phyloP scores from a whole-genome alignment of 345 rosid genomes.

The Gossypium arboreum region DNA sequence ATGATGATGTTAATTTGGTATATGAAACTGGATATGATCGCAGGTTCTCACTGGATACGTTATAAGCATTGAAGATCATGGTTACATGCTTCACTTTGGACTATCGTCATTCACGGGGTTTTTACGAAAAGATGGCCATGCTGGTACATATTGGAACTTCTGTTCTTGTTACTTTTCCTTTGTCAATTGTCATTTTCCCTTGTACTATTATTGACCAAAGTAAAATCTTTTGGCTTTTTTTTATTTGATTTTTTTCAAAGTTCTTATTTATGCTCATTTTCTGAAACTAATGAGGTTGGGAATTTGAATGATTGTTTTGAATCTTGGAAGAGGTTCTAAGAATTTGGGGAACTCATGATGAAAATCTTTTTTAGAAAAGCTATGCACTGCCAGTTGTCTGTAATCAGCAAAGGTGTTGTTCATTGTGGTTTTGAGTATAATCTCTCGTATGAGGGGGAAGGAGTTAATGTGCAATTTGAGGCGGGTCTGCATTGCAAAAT shows the following conservation, averaged over 20 bases:
- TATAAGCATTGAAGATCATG: slow-evolving; percentile 95
- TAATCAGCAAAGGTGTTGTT: background rate
- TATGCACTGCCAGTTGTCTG: background rate
- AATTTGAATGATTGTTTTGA: background rate
- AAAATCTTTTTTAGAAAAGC: background rate
- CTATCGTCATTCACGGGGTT: slow-evolving; percentile 73
- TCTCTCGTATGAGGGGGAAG: background rate
- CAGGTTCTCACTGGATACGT: slow-evolving; percentile 74
- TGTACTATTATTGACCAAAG: background rate
- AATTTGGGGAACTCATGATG: slow-evolving; percentile 1
- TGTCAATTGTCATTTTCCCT: background rate
- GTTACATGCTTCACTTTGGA: slow-evolving; percentile 92
- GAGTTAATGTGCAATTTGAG: background rate
- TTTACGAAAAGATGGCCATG: slow-evolving; percentile 48
- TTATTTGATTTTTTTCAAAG: background rate
- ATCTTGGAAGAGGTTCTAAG: background rate
- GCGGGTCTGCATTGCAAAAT: background rate
- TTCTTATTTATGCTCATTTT: background rate
- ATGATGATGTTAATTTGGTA: background rate
- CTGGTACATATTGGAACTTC: slow-evolving; percentile 36
- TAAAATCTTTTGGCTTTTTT: background rate
- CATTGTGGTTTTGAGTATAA: background rate
- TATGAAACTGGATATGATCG: slow-evolving; percentile 13
- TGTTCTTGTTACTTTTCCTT: slow-evolving; percentile 1
- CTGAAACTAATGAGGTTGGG: slow-evolving; percentile 1